phyloP scores from a whole-genome alignment of 371 early-diverging fungal genomes.

The Vairimorpha ceranae region DNA sequence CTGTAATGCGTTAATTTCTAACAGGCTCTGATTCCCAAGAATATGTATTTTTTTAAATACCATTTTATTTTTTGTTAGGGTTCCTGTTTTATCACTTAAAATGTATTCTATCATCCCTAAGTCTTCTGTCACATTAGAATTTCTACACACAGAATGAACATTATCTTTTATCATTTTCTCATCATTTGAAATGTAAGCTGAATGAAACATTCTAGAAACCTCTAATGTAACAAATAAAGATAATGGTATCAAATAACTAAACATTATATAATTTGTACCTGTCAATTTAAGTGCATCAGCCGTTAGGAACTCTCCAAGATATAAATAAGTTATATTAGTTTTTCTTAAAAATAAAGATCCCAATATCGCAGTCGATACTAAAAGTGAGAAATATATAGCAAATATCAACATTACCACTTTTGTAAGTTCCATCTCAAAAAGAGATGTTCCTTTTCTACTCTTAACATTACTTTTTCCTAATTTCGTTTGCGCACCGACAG shows the following conservation, averaged over 20 bases:
- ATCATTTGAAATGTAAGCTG: constrained; percentile 69
- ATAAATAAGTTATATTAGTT: constrained; percentile 38
- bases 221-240: constrained; percentile 87
- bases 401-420: constrained; percentile 46
- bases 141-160: constrained; percentile 72
- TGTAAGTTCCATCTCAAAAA: constrained; percentile 48
- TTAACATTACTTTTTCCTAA: constrained; percentile 74
- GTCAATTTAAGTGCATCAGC: constrained; percentile 38
- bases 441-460: constrained; percentile 29
- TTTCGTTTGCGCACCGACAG: constrained; percentile 82
- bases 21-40: not conserved
- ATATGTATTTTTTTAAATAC: constrained; percentile 67
- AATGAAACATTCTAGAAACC: constrained; percentile 65
- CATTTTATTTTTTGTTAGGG: constrained; percentile 97
- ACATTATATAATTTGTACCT: constrained; percentile 62
- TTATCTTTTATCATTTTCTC: constrained; percentile 58
- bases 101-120: constrained; percentile 89
- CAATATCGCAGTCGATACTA: constrained; percentile 48
- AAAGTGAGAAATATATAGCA: constrained; percentile 53
- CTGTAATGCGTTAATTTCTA: not conserved
- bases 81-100: constrained; percentile 96
- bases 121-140: constrained; percentile 71
- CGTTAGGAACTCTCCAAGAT: constrained; percentile 11
- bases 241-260: constrained; percentile 73
- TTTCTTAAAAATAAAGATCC: constrained; percentile 46